Base-by-base conservation (phyloP, 371 early-diverging fungal species). In the Rhizopus stolonifer region DNA sequence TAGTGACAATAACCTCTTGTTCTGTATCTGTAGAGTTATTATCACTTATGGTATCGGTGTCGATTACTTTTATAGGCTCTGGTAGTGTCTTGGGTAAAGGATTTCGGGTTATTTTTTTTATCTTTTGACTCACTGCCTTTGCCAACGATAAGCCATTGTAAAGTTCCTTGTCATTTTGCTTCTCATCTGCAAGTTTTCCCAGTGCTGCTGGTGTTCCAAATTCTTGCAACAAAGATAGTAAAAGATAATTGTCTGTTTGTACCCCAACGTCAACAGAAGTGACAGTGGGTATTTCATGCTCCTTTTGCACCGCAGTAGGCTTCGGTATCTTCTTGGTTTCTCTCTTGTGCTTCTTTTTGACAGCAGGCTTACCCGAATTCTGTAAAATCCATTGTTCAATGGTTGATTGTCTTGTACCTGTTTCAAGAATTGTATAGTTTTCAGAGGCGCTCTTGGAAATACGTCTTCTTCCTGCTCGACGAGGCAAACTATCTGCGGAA, bases 211-310 rank as follows among this genome's bases (percentile, higher is more conserved):
- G 21, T 42, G 22, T 10, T 10, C 15, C n/a, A 21, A 42, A 21
- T 21, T 42, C 9, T 10, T 21, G 18, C 21, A 42, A 19, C 10
- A 42, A 21, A 10, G 42, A 19, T 21, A 42, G 19, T 5, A 42
- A 42, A 42, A 42, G 42, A 21, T 42, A 42, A 2, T 8, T 17
- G 42, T 42, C 42, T 42, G 42, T 42, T 21, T 42, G 42, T 7
- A 19, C 42, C 10, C 17, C 21, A 17, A n/a, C 15, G 22, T 42
- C 42, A 19, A 42, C 10, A 19, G 42, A 42, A 7, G 22, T 7
- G 8, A 38, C 38, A n/a, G 38, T 11, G 1, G 38, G 38, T 7
- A 29, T 10, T 29, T 29, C 31, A 7, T 29, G 31, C 29, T 29
- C 29, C 9, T 29, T 9, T 11, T 29, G 6, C 29, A 29, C n/a